Conservation (phyloP, 805 yeast genomes). For the Hemisphaericaspora nanyangensis region DNA sequence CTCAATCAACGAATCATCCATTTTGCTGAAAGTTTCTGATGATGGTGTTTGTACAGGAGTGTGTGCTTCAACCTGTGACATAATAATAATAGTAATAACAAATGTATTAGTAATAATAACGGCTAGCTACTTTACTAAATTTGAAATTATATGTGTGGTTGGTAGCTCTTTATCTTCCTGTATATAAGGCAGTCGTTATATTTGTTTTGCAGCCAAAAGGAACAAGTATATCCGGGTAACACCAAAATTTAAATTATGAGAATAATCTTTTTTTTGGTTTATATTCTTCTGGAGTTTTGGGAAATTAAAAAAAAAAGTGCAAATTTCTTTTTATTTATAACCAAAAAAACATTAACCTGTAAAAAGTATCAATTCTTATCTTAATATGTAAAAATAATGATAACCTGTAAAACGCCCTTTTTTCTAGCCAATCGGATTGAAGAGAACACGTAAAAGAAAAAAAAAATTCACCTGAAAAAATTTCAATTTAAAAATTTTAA, state of each 20-base stretch:
- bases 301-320: conserved; percentile 1
- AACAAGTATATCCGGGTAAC: conserved; percentile 5
- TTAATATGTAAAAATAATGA: not conserved
- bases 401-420: conserved; percentile 2
- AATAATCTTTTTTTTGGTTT: too few relatives aligned
- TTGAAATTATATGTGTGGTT: not conserved
- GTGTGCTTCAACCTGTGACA: conserved; percentile 20
- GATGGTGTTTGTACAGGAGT: conserved; percentile 40
- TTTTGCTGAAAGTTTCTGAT: conserved; percentile 24
- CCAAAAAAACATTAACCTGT: not conserved
- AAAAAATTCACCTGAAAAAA: not conserved
- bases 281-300: not conserved
- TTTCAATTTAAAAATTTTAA: too few relatives aligned
- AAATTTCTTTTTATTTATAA: conserved; percentile 3
- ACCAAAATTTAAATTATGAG: too few relatives aligned
- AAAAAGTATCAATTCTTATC: too few relatives aligned
- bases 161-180: too few relatives aligned
- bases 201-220: conserved; percentile 2
- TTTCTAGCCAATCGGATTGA: not conserved
- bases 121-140: not conserved
- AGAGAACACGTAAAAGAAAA: not conserved
- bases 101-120: too few relatives aligned
- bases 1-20: not conserved
- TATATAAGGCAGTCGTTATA: too few relatives aligned
- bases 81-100: too few relatives aligned